Evolutionary conservation across 768 basidiomycete genomes (phyloP).

Genomic region (Lactifluus piperatus): DNA sequence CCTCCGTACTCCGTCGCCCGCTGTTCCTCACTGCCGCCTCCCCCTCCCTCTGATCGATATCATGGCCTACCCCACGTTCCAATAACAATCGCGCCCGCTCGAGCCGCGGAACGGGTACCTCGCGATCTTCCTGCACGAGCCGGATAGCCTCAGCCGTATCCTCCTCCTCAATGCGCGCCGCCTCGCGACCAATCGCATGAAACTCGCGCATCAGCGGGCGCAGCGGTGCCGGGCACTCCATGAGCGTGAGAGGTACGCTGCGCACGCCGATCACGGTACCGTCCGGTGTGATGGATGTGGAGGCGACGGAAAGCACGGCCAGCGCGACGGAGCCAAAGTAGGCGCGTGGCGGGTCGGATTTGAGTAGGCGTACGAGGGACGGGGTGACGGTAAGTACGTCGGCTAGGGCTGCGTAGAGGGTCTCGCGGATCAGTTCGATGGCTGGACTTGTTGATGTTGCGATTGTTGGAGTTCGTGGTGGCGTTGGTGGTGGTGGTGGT

Average conservation of each 20-base stretch:
- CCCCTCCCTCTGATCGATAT: slow-evolving; percentile 21
- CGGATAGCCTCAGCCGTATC: slow-evolving; percentile 48
- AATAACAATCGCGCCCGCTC: slow-evolving; percentile 53
- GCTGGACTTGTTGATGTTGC: slow-evolving; percentile 40
- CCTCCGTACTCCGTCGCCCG: slow-evolving; percentile 47
- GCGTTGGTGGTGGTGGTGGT: too few relatives aligned
- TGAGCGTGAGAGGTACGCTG: slow-evolving; percentile 51
- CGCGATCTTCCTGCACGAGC: slow-evolving; percentile 29
- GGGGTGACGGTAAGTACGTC: slow-evolving; percentile 54
- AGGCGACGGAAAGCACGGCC: slow-evolving; percentile 63
- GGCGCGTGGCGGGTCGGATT: slow-evolving; percentile 57
- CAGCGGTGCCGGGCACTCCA: slow-evolving; percentile 52
- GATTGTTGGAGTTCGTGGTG: slow-evolving; percentile 23
- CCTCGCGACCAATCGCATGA: slow-evolving; percentile 42
- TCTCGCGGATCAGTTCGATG: slow-evolving; percentile 77
- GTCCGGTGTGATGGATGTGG: slow-evolving; percentile 35
- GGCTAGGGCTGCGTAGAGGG: slow-evolving; percentile 72
- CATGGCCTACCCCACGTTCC: slow-evolving; percentile 48
- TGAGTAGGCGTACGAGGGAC: slow-evolving; percentile 46
- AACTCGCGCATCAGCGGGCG: slow-evolving; percentile 67
- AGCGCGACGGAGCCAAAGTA: slow-evolving; percentile 72
- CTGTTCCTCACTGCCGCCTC: too few relatives aligned
- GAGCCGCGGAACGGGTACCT: slow-evolving; percentile 37
- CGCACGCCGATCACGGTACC: slow-evolving; percentile 37
- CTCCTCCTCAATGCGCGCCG: slow-evolving; percentile 40